Base-by-base conservation (phyloP, 257 asterid genomes). In the Fraxinus americana region DNA sequence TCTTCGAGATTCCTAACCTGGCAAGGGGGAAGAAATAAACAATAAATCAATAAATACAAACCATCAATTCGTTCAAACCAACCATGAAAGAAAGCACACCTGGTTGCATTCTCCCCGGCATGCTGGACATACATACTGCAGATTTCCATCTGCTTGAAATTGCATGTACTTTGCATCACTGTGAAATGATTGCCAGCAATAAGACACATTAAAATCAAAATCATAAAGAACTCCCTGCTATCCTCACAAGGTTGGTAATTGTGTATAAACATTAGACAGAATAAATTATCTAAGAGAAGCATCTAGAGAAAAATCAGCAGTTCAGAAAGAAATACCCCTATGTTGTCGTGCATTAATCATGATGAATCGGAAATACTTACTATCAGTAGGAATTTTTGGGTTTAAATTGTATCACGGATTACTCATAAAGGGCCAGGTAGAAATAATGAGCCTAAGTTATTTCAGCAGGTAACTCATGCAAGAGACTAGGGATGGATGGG, bases 101-200 rank as follows among this genome's bases (percentile, higher is more conserved):
- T 90, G 89, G 82, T 83, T 80, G 90, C 96, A 93, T 78, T 91
- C 96, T 81, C 99, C 99, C 27, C 98, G 92, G 84, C 99, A 96
- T 36, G 92, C 85, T 38, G 98, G 92, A 77, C 99, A 96, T 59
- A 80, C 92, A 75, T 96, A 96, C 82, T 89, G 98, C 75, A 96
- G 96, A 86, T 91, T 93, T 83, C 94, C 90, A 84, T 96, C 97
- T 63, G 83, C 96, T 93, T 96, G 99, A 86, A 90, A 93, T 83
- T 96, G 95, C 90, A 85, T 77, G 88, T 96, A 96, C 79, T 91
- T 93, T 61, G 87, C 88, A 84, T 96, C 98, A 79, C 99, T 96
- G 93, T 73, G 57, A 70, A 81, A 54, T 81, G 48, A 72, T 67
- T 35, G 61, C 70, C 86, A 83, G 61, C 34, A 63, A 63, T 23